These are phyloP conservation scores for Mycena filopes DNA, from an alignment of 768 basidiomycete genomes.

Conservation along the genomic window DNA sequence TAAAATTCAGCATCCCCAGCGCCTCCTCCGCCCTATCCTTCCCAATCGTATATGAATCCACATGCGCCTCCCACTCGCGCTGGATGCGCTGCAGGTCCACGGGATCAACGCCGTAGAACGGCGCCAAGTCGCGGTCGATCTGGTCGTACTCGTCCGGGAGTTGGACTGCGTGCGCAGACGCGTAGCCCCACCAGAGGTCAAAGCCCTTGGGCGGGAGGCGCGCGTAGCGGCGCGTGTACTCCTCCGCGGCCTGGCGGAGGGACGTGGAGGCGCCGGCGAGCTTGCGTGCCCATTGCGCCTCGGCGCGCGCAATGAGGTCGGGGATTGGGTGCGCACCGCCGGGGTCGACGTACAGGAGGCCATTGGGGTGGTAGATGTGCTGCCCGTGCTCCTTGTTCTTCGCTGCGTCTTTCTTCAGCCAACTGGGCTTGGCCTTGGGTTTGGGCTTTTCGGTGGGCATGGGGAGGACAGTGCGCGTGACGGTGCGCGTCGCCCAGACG, in stretches of 20 bases:
- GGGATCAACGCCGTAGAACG: conserved; percentile 77
- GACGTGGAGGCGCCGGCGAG: conserved; percentile 77
- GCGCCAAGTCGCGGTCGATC: conserved; percentile 77
- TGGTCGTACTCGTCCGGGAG: conserved; percentile 89
- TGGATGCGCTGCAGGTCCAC: conserved; percentile 48
- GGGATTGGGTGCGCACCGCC: conserved; percentile 78
- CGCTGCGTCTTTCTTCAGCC: not conserved
- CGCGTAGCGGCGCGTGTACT: conserved; percentile 81
- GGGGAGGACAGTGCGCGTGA: not conserved
- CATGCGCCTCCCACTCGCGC: conserved; percentile 48
- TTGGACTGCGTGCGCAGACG: conserved; percentile 70
- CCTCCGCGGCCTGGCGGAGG: conserved; percentile 76
- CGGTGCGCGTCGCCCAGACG: conserved; percentile 20
- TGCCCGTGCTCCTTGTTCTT: conserved; percentile 20
- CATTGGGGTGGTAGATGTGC: conserved; percentile 51
- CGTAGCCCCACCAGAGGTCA: conserved; percentile 77
- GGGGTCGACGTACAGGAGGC: conserved; percentile 53
- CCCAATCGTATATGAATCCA: conserved; percentile 53
- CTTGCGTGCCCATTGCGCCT: conserved; percentile 68
- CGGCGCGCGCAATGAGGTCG: conserved; percentile 77
- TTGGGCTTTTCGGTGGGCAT: too few species aligned
- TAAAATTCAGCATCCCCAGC: conserved; percentile 43
- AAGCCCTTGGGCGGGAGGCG: conserved; percentile 87
- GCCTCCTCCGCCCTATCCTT: conserved; percentile 41
- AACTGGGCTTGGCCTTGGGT: not conserved